phyloP scores from a whole-genome alignment of 257 asterid species.

The Paraleonurus japonicus region DNA sequence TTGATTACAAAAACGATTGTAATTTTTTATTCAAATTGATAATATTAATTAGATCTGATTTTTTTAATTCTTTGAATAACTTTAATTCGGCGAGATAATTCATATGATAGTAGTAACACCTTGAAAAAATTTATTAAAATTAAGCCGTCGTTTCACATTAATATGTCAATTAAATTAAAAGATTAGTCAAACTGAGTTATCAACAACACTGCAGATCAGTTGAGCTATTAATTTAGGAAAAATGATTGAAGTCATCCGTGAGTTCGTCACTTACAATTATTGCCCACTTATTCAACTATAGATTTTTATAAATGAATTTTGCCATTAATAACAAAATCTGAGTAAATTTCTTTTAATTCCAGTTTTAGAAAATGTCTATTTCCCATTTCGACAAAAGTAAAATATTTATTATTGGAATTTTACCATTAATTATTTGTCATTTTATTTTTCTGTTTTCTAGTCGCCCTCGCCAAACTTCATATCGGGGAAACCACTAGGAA shows the following conservation, averaged over 20 bases:
- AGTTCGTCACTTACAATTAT: not conserved
- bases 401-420: not conserved
- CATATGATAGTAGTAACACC: too few species aligned
- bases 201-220: not conserved
- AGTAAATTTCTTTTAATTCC: not conserved
- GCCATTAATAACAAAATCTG: not conserved
- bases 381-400: not conserved
- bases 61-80: too few species aligned
- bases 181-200: not conserved
- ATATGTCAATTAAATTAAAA: not conserved
- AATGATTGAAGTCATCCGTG: not conserved
- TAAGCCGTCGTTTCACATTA: not conserved
- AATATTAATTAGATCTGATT: too few species aligned
- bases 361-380: not conserved
- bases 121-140: too few species aligned
- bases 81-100: not conserved
- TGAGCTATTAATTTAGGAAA: not conserved
- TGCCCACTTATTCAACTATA: not conserved
- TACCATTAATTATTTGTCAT: not conserved
- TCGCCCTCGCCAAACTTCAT: not conserved
- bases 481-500: not conserved
- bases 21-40: too few species aligned
- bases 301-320: not conserved
- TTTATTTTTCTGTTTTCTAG: not conserved
- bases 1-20: too few species aligned